Percentiles rank a stretch among this genome's conserved stretches.
These are phyloP conservation scores for Phytophthora brassicae DNA, from an alignment of 352 stramenopile genomes.

Conservation along the genomic window DNA sequence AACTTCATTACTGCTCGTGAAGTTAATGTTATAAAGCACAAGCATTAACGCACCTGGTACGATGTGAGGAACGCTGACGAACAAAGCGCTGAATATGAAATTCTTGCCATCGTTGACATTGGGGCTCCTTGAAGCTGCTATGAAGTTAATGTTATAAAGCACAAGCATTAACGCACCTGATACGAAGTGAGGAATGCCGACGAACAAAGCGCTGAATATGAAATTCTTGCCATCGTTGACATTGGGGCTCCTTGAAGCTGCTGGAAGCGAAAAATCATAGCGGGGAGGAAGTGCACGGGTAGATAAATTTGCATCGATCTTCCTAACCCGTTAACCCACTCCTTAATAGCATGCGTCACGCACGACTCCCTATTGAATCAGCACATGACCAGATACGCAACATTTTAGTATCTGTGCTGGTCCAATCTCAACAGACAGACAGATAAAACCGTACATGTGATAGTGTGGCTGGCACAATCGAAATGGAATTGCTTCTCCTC, in stretches of 20 bases:
- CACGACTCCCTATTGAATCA: conserved; percentile 69
- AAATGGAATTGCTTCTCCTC: conserved; percentile 50
- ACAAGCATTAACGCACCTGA: conserved; percentile 42
- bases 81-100: conserved; percentile 70
- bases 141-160: background rate
- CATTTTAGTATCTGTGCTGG: background rate
- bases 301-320: conserved; percentile 81
- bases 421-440: background rate
- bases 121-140: conserved; percentile 55
- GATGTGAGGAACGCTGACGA: conserved; percentile 84
- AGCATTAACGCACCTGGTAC: conserved; percentile 55
- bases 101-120: conserved; percentile 43
- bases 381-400: background rate
- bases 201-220: conserved; percentile 72
- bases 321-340: conserved; percentile 70
- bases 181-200: conserved; percentile 84
- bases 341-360: conserved; percentile 69
- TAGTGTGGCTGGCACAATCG: conserved; percentile 84
- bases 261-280: conserved; percentile 74
- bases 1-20: background rate
- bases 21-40: background rate
- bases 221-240: conserved; percentile 47
- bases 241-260: conserved; percentile 55
- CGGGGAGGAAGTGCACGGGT: conserved; percentile 76
- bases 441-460: conserved; percentile 74